Percentiles rank a stretch among this genome's conserved stretches.
phyloP scores from a whole-genome alignment of 1,139 yeast genomes.

The Candida sp. region DNA sequence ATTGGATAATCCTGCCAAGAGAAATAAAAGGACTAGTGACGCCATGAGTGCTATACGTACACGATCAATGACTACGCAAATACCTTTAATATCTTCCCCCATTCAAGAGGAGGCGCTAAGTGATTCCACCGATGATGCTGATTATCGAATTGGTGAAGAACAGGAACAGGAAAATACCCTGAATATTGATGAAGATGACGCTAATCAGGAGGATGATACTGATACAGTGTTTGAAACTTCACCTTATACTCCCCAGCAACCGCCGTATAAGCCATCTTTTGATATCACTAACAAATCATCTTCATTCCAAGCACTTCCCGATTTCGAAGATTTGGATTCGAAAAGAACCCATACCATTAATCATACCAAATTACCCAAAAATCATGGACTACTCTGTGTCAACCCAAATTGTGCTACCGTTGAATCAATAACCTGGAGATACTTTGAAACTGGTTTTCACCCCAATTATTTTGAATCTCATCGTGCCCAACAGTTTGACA shows the following conservation, averaged over 20 bases:
- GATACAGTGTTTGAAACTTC: constrained; percentile 22
- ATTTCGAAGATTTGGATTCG: constrained; percentile 44
- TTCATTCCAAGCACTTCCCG: constrained; percentile 38
- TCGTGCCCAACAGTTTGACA: constrained; percentile 37
- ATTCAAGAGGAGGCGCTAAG: constrained; percentile 36
- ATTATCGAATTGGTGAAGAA: constrained; percentile 23
- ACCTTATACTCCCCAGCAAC: constrained; percentile 43
- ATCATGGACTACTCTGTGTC: constrained; percentile 41
- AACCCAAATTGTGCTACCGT: constrained; percentile 43
- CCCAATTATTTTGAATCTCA: constrained; percentile 38
- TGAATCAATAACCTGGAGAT: constrained; percentile 45
- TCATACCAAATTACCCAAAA: constrained; percentile 31
- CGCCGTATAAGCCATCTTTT: constrained; percentile 24
- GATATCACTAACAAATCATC: constrained; percentile 7
- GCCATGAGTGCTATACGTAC: constrained; percentile 37
- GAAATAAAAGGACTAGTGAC: constrained; percentile 10
- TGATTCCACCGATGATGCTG: constrained; percentile 31
- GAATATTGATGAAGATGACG: constrained; percentile 12
- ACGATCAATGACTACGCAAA: constrained; percentile 37
- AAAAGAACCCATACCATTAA: constrained; percentile 44
- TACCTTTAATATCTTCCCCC: constrained; percentile 35
- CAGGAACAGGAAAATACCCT: constrained; percentile 15
- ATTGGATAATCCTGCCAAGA: constrained; percentile 31
- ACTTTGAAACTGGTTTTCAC: constrained; percentile 41
- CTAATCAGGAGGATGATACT: constrained; percentile 13